Base-by-base conservation (phyloP, 495 filamentous ascomycete species). In the Aspergillus hancockii region DNA sequence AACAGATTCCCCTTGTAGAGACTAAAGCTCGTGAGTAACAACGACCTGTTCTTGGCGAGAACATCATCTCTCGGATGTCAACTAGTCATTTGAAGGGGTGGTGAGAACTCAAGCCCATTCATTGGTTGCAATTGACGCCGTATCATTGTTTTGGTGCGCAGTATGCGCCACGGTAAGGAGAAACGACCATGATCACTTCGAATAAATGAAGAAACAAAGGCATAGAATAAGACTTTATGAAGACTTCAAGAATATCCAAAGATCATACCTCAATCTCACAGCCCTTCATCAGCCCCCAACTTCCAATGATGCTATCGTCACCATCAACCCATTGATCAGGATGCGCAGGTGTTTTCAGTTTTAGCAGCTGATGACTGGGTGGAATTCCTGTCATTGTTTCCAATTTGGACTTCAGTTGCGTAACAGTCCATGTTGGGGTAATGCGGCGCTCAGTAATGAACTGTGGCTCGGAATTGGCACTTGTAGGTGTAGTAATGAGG, bases 371-470 rank as follows among this genome's bases (percentile, higher is more conserved):
- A 58, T 83, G 85, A 10, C 82, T 81, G 12, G 92, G 90, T 2
- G 94, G 92, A 18, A 98, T 85, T 53, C 94, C 94, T 2, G 94
- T 98, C 76, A 98, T 85, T 59, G 93, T 89, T 69, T 97, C 93
- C 45, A 98, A 85, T 75, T 96, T 96, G 22, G 79, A 73, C 74
- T 96, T 98, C 55, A 97, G 81, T 66, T 92, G 88, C 31, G 83
- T 72, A 65, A 98, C 89, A 58, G 88, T 89, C 94, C 95, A 98
- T 65, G 93, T 90, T 3, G 93, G 93, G 9, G 90, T 92, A 71
- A 98, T 84, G 63, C 94, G 89, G 51, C 93, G 88, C 69, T 98
- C 94, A 34, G 90, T 90, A 30, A 78, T 64, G 31, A 91, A 83
- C 70, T 87, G 88, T 30, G 91, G 86, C 59, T 96, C 82, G 55